Evolutionary conservation across 73 alveolate species (phyloP).

Genomic region (Tetrahymena borealis): DNA sequence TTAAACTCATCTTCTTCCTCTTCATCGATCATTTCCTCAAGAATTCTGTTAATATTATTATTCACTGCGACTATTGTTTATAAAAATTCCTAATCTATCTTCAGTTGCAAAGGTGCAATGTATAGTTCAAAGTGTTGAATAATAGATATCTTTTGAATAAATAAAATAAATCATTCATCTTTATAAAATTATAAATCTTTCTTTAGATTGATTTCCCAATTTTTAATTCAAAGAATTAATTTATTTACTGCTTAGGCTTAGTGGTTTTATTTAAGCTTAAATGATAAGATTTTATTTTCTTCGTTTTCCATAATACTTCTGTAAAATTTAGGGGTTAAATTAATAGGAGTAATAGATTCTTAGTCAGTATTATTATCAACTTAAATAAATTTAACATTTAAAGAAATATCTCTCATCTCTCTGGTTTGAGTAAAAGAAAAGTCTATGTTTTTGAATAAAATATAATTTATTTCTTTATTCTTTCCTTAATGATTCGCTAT

Average conservation of each 20-base stretch:
- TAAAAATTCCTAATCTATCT: neutral
- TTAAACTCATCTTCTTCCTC: conserved; percentile 3
- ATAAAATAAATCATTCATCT: too few relatives aligned
- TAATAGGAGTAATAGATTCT: neutral
- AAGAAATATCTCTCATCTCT: neutral
- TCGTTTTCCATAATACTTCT: neutral
- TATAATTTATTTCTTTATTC: neutral
- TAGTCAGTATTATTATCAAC: neutral
- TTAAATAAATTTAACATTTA: neutral
- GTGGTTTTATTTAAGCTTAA: neutral
- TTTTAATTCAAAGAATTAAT: neutral
- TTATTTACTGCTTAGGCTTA: neutral
- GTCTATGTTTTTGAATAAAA: neutral
- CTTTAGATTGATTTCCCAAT: too few relatives aligned
- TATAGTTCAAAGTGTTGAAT: neutral
- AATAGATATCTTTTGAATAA: neutral
- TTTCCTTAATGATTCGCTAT: neutral
- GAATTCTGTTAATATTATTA: neutral
- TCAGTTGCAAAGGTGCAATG: neutral
- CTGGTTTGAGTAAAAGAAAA: neutral
- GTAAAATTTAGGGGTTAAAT: neutral
- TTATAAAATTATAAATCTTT: too few relatives aligned
- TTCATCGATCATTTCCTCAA: neutral
- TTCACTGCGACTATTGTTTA: neutral
- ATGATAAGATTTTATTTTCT: neutral